Evolutionary conservation across 2,329 filamentous ascomycete species (phyloP).

Genomic region (Davidsoniella neocaledoniae): DNA sequence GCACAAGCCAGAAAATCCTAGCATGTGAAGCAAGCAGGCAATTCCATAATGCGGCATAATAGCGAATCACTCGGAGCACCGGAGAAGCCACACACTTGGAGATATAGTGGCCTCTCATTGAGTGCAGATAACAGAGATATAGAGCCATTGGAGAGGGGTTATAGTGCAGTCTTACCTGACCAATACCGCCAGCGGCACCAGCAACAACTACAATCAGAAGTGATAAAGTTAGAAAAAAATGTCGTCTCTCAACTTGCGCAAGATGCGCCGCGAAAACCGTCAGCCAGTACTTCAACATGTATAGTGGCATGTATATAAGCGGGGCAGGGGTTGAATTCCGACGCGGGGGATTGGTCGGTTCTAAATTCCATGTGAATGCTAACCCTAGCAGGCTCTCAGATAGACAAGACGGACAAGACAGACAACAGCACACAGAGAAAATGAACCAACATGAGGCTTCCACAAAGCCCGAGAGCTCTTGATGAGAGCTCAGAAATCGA

Average conservation of each 20-base stretch:
- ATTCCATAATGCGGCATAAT: background rate
- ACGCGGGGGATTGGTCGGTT: background rate
- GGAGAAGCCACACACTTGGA: background rate
- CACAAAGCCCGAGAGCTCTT: background rate
- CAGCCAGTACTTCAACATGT: too few species aligned
- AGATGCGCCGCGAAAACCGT: too few species aligned
- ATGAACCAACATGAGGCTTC: background rate
- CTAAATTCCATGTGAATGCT: background rate
- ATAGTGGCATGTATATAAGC: conserved; percentile 2
- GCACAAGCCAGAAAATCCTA: too few species aligned
- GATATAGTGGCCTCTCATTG: background rate
- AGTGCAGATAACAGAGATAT: too few species aligned
- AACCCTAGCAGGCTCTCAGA: background rate
- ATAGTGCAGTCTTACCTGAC: conserved; percentile 49
- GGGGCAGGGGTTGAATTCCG: background rate
- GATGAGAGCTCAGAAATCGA: background rate
- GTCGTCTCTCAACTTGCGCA: too few species aligned
- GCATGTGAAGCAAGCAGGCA: too few species aligned
- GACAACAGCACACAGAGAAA: background rate
- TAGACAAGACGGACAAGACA: background rate
- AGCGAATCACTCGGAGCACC: background rate
- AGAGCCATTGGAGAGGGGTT: background rate
- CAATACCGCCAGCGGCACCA: conserved; percentile 95
- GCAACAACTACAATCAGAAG: conserved; percentile 48
- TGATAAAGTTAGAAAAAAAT: conserved; percentile 9